A percentile compares a stretch with the other conserved stretches of the same genome.
phyloP scores from a whole-genome alignment of 306 rosid genomes.

The Notholithocarpus densiflorus region DNA sequence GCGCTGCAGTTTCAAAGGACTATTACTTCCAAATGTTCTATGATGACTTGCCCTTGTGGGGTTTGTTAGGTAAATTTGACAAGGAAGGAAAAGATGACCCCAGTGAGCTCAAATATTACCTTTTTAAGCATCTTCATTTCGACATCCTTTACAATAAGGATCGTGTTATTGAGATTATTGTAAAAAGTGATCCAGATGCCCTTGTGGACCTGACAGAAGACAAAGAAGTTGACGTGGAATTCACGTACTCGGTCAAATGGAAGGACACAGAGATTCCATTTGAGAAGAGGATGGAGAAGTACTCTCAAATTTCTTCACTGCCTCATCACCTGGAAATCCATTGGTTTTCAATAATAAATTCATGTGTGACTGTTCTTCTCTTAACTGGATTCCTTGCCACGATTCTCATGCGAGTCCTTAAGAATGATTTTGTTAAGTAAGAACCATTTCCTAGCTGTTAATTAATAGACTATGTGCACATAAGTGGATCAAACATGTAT shows the following conservation, averaged over 20 bases:
- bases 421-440: slow-evolving; percentile 52
- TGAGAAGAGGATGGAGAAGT: slow-evolving; percentile 53
- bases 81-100: slow-evolving; percentile 34
- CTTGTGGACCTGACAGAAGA: slow-evolving; percentile 36
- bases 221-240: slow-evolving; percentile 39
- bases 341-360: slow-evolving; percentile 52
- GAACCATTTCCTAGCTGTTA: slow-evolving; percentile 1
- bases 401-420: slow-evolving; percentile 47
- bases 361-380: slow-evolving; percentile 44
- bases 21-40: slow-evolving; percentile 46
- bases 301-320: slow-evolving; percentile 38
- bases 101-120: slow-evolving; percentile 23
- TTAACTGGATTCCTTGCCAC: slow-evolving; percentile 47
- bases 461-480: neutral
- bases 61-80: slow-evolving; percentile 45
- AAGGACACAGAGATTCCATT: slow-evolving; percentile 39
- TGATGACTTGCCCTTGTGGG: slow-evolving; percentile 59
- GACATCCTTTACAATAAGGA: slow-evolving; percentile 45
- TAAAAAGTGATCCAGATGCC: slow-evolving; percentile 32
- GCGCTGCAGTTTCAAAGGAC: slow-evolving; percentile 47
- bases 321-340: slow-evolving; percentile 41
- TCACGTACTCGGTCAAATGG: slow-evolving; percentile 54
- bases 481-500: neutral
- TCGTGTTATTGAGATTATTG: slow-evolving; percentile 36
- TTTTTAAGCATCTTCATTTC: slow-evolving; percentile 33